Evolutionary conservation across 495 filamentous ascomycete genomes (phyloP).

Genomic region (Massariosphaeria phaeospora): DNA sequence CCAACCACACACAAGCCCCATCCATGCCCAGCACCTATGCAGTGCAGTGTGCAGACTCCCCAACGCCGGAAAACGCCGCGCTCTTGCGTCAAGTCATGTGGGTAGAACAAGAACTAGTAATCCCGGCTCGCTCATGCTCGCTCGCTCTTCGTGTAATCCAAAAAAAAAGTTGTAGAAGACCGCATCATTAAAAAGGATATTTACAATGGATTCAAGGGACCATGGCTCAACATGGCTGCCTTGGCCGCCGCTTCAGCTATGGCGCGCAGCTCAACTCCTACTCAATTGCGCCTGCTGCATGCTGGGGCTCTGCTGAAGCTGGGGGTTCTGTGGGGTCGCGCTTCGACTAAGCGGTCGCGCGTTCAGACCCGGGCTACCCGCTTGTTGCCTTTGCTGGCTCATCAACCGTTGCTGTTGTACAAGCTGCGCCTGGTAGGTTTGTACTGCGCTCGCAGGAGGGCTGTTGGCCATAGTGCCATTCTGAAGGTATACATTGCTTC

Average conservation of each 20-base stretch:
- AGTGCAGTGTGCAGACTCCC: no score
- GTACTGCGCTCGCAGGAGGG: constrained; percentile 24
- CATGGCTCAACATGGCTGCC: no score
- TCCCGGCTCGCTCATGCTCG: background rate
- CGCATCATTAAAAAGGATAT: constrained; percentile 1
- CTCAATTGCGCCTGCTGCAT: constrained; percentile 16
- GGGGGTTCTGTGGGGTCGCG: constrained; percentile 25
- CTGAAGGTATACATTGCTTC: constrained; percentile 22
- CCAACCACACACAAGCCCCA: no score
- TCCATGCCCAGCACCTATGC: no score
- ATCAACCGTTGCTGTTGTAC: constrained; percentile 23
- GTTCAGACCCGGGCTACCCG: constrained; percentile 20
- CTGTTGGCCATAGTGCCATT: constrained; percentile 21
- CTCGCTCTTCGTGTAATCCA: background rate
- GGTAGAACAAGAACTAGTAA: no score
- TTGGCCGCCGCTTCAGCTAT: no score
- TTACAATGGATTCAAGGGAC: no score
- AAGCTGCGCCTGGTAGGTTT: constrained; percentile 26
- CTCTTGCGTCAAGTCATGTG: no score
- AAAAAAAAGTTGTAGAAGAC: background rate
- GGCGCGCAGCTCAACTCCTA: constrained; percentile 1
- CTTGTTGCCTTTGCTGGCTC: constrained; percentile 18
- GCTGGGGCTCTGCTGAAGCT: constrained; percentile 23
- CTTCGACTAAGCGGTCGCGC: constrained; percentile 21
- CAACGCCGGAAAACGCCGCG: no score